Conservation (phyloP, 495 filamentous ascomycete species). For the Penicillium bialowiezense region DNA sequence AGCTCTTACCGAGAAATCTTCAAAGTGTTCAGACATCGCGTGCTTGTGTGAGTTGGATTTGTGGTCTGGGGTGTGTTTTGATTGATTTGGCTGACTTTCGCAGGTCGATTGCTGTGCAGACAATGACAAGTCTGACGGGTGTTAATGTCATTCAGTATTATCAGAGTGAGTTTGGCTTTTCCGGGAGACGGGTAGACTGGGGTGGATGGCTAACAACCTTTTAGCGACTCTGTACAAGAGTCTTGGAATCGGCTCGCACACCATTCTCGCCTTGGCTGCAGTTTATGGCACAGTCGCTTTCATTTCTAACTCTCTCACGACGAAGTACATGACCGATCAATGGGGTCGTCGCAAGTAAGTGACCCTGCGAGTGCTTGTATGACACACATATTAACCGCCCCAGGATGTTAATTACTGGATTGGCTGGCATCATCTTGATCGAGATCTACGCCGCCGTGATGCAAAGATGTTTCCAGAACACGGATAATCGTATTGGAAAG, state of each 20-base stretch:
- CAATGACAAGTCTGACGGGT: constrained; percentile 56
- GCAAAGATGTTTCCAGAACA: constrained; percentile 55
- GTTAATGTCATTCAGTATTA: constrained; percentile 59
- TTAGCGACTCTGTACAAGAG: constrained; percentile 53
- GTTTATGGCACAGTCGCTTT: constrained; percentile 58
- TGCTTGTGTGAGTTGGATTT: constrained; percentile 38
- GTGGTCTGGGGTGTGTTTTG: neutral
- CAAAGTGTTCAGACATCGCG: constrained; percentile 48
- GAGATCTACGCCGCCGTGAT: constrained; percentile 61
- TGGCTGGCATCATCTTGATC: constrained; percentile 48
- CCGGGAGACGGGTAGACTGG: neutral
- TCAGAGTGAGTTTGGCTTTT: constrained; percentile 40
- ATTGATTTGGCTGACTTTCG: neutral
- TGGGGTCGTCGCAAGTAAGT: constrained; percentile 58
- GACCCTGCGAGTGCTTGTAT: neutral
- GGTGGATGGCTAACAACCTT: constrained; percentile 2
- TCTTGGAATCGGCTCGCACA: constrained; percentile 48
- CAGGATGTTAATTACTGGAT: constrained; percentile 53
- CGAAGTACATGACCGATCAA: constrained; percentile 53
- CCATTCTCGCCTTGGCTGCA: constrained; percentile 52
- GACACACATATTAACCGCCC: constrained; percentile 2
- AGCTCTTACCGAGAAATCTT: constrained; percentile 53
- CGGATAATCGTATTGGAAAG: constrained; percentile 53
- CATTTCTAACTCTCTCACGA: constrained; percentile 50
- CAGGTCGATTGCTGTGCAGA: constrained; percentile 56